Evolutionary conservation across 2,329 filamentous ascomycete species (phyloP), one percentile per base, ranked within the genome.

Genomic region (Fusarium praegraminearum): DNA sequence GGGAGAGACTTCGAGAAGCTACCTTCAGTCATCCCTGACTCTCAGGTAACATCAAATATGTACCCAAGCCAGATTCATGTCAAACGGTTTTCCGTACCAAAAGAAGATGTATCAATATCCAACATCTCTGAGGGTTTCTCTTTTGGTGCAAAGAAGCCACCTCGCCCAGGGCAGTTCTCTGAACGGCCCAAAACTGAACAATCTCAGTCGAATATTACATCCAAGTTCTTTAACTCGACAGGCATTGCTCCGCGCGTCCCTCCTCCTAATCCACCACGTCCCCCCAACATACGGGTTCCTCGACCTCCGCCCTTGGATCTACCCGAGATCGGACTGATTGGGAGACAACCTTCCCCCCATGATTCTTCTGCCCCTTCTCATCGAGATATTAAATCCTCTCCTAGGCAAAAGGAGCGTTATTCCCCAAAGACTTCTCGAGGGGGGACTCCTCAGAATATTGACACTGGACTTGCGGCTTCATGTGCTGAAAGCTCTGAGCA

Each of bases 91-190:
- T 65, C 61, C n/a, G 18, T 62, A 6, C 36, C 49, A 8, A 57
- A 49, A 40, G 70, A 73, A 7, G 70, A 74, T 5, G 41, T 76
- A n/a, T 74, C 72, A 2, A 67, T 72, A 40, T 46, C 57, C 18
- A 59, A 40, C 11, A 70, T 76, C n/a, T 58, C 70, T 16, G 59
- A 71, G 35, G 73, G 69, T 4, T 76, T 76, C 58, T 67, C 44
- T 13, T 76, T 66, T 59, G 44, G 64, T 26, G 55, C 58, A 16
- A 71, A 66, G 38, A 47, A 69, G 33, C 67, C 71, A 32, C 63
- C 52, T 49, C 72, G 66, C 7, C 71, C 69, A 32, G 65, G 71
- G 4, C 73, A 75, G 38, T 76, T 71, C 41, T 72, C 64, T 38
- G 57, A 59, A 26, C 57, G 49, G 18, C 73, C 71, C 20, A 57